phyloP scores from a whole-genome alignment of 495 filamentous ascomycete species.

The Terfezia claveryi region DNA sequence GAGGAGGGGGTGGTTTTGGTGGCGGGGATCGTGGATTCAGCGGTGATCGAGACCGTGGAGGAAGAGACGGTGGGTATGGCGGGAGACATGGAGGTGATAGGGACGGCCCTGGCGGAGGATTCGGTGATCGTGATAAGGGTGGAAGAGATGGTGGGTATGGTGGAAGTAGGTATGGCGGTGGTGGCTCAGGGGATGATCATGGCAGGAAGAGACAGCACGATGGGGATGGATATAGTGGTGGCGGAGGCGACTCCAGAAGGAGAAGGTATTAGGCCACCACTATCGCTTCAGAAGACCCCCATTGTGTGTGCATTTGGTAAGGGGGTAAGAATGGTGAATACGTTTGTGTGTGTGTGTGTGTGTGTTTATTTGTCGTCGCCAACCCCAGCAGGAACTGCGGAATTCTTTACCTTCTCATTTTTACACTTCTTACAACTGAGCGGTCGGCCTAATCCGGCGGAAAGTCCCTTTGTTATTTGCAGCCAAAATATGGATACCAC shows the following conservation, averaged over 20 bases:
- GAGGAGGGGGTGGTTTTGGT: background rate
- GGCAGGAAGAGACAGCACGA: conserved; percentile 10
- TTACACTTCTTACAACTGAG: too few relatives aligned
- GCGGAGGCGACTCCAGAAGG: conserved; percentile 4
- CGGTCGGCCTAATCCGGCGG: too few relatives aligned
- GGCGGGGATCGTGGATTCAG: background rate
- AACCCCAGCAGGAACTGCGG: too few relatives aligned
- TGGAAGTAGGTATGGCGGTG: conserved; percentile 10
- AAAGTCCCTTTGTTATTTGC: too few relatives aligned
- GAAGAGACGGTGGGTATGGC: conserved; percentile 22
- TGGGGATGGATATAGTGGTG: conserved; percentile 8
- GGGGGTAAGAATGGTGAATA: background rate
- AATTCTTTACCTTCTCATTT: too few relatives aligned
- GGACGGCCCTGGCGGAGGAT: conserved; percentile 36
- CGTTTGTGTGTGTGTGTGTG: too few relatives aligned
- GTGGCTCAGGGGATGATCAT: conserved; percentile 6
- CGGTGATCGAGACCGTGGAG: conserved; percentile 17
- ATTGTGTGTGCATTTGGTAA: background rate
- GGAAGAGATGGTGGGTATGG: conserved; percentile 5
- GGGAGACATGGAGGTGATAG: conserved; percentile 27
- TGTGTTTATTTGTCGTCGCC: too few relatives aligned
- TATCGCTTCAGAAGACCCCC: background rate
- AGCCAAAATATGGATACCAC: too few relatives aligned
- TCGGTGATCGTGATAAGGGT: conserved; percentile 16
- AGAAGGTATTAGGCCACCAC: background rate